Conservation (phyloP, 208 protist genomes). For the Trypanosoma cruzi region DNA sequence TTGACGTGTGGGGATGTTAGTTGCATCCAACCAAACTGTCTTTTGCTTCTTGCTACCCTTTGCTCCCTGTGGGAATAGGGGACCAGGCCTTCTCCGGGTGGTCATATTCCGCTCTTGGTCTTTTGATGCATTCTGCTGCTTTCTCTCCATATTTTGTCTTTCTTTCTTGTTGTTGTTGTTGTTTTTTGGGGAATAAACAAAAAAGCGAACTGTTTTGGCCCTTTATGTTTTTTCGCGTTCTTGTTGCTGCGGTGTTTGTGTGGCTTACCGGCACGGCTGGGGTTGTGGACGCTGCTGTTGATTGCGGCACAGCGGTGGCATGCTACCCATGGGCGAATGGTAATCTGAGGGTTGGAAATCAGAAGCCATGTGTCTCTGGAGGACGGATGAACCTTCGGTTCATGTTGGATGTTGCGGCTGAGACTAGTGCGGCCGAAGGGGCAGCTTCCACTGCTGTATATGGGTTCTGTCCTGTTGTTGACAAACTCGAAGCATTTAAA, state of each 20-base stretch:
- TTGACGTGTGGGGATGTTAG: too few relatives aligned
- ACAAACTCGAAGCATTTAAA: conserved; percentile 59
- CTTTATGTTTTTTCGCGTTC: not conserved
- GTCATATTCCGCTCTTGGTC: conserved; percentile 21
- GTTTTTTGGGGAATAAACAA: not conserved
- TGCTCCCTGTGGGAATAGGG: conserved; percentile 87
- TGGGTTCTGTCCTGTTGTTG: conserved; percentile 76
- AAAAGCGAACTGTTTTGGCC: not conserved
- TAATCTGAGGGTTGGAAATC: not conserved
- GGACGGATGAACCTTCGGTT: conserved; percentile 76
- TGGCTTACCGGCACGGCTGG: not conserved
- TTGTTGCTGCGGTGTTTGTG: conserved; percentile 2
- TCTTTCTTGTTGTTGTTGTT: conserved; percentile 12
- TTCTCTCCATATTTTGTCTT: conserved; percentile 4
- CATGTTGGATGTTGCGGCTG: conserved; percentile 49
- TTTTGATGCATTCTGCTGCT: not conserved
- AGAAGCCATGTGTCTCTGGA: conserved; percentile 37
- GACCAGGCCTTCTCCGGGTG: too few relatives aligned
- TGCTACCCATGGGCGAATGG: conserved; percentile 25
- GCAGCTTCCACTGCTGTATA: conserved; percentile 40
- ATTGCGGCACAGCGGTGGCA: conserved; percentile 37
- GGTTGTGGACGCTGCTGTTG: not conserved
- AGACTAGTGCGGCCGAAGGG: conserved; percentile 22
- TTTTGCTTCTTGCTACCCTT: conserved; percentile 78
- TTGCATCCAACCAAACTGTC: too few relatives aligned